phyloP scores from a whole-genome alignment of 2,329 filamentous ascomycete genomes.

The Alternaria sp. region DNA sequence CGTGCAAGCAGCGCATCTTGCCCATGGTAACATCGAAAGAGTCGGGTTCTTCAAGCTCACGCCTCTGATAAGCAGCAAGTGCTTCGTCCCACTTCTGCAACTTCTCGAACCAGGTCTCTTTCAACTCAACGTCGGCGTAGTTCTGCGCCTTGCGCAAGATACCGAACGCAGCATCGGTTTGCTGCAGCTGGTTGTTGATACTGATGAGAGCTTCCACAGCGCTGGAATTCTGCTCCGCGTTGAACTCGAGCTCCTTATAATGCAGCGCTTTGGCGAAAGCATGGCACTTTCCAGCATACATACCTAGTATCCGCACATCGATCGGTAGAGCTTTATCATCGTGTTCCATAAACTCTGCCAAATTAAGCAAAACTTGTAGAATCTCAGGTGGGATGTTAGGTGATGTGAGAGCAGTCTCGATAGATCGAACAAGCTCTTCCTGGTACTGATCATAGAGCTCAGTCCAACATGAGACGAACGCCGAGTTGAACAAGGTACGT shows the following conservation, averaged over 20 bases:
- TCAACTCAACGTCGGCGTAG: conserved; percentile 93
- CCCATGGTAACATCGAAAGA: conserved; percentile 98
- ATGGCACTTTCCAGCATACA: conserved; percentile 95
- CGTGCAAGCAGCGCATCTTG: conserved; percentile 98
- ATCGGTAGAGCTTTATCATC: conserved; percentile 98
- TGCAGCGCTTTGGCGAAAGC: conserved; percentile 98
- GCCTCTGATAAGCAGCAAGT: conserved; percentile 86
- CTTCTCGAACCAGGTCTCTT: conserved; percentile 99
- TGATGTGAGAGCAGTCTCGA: conserved; percentile 94
- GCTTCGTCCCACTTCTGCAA: conserved; percentile 98
- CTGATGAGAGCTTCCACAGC: conserved; percentile 97
- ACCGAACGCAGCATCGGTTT: conserved; percentile 97
- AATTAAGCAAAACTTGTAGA: conserved; percentile 88
- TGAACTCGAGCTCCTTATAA: conserved; percentile 98
- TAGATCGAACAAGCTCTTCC: conserved; percentile 93
- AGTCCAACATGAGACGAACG: conserved; percentile 98
- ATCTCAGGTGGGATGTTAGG: conserved; percentile 96
- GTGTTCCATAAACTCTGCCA: conserved; percentile 99
- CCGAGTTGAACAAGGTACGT: conserved; percentile 95
- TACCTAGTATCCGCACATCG: conserved; percentile 91
- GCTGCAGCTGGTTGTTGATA: conserved; percentile 99
- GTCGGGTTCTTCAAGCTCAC: conserved; percentile 73
- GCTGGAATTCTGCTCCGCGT: conserved; percentile 94
- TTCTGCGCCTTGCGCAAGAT: conserved; percentile 95
- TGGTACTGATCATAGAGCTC: conserved; percentile 97